phyloP scores from a whole-genome alignment of 1,284 basidiomycete genomes.

The Cryptococcus sp. region DNA sequence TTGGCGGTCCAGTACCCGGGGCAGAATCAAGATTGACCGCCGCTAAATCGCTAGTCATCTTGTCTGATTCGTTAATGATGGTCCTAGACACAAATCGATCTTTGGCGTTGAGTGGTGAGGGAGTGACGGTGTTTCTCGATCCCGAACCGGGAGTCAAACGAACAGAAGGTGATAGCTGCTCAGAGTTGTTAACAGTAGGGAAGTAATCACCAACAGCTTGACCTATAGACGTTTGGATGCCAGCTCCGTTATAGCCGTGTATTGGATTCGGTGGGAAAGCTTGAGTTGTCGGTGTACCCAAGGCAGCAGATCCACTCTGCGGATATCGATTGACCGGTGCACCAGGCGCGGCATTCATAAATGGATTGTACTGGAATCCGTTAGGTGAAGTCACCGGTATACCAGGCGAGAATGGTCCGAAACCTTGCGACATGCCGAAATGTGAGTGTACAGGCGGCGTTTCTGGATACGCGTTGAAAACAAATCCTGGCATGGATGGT shows the following conservation, averaged over 20 bases:
- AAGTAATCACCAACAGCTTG: slow-evolving; percentile 29
- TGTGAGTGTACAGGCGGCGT: slow-evolving; percentile 43
- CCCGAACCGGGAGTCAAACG: not conserved
- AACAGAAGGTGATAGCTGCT: not conserved
- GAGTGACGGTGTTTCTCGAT: not conserved
- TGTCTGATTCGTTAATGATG: slow-evolving; percentile 1
- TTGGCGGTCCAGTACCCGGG: not conserved
- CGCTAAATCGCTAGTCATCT: not conserved
- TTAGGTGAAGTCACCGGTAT: slow-evolving; percentile 40
- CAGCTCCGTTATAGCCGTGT: slow-evolving; percentile 21
- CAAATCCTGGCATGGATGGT: slow-evolving; percentile 49
- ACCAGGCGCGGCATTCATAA: slow-evolving; percentile 47
- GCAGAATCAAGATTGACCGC: not conserved
- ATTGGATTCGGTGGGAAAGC: slow-evolving; percentile 30
- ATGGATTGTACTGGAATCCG: slow-evolving; percentile 37
- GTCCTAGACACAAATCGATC: slow-evolving; percentile 25
- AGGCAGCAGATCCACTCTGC: slow-evolving; percentile 28
- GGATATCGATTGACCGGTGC: slow-evolving; percentile 38
- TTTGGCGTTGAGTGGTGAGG: slow-evolving; percentile 19
- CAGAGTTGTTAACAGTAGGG: slow-evolving; percentile 8
- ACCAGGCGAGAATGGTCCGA: slow-evolving; percentile 47
- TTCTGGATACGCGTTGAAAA: slow-evolving; percentile 46
- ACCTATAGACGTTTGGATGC: not conserved
- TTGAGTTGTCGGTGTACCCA: slow-evolving; percentile 42
- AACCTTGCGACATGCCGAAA: slow-evolving; percentile 35